Evolutionary conservation across 1,284 basidiomycete genomes (phyloP).

Genomic region (Microbotryomycetes sp.): DNA sequence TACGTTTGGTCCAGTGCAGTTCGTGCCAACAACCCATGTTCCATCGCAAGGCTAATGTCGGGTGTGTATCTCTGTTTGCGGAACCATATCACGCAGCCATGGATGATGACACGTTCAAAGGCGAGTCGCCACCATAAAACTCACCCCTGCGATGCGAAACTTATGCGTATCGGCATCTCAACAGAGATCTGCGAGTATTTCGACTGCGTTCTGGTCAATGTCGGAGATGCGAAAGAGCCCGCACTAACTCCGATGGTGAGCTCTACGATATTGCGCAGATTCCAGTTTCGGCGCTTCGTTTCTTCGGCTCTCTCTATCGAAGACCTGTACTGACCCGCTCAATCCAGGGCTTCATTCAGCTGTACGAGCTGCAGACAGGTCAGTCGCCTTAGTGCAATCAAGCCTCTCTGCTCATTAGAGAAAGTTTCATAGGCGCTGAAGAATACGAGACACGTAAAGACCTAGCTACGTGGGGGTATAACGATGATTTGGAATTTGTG

Average conservation of each 20-base stretch:
- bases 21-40: too few species aligned
- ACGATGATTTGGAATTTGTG: not conserved
- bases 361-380: slow-evolving; percentile 25
- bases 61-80: too few species aligned
- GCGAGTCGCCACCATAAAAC: too few species aligned
- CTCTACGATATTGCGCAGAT: not conserved
- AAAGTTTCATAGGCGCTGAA: not conserved
- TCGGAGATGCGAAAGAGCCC: not conserved
- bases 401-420: not conserved
- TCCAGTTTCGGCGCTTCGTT: not conserved
- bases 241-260: not conserved
- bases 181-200: not conserved
- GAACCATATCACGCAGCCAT: slow-evolving; percentile 9
- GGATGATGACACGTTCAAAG: slow-evolving; percentile 2
- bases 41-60: too few species aligned
- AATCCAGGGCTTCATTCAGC: slow-evolving; percentile 22
- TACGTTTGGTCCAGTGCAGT: not conserved
- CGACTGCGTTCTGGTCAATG: not conserved
- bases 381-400: not conserved
- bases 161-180: not conserved
- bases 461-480: slow-evolving; percentile 18
- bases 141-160: too few species aligned
- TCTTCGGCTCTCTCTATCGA: too few species aligned
- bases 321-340: not conserved
- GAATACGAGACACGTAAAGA: slow-evolving; percentile 21